Base-by-base conservation (phyloP, 768 basidiomycete genomes). In the Psilocybe tampanensis region DNA sequence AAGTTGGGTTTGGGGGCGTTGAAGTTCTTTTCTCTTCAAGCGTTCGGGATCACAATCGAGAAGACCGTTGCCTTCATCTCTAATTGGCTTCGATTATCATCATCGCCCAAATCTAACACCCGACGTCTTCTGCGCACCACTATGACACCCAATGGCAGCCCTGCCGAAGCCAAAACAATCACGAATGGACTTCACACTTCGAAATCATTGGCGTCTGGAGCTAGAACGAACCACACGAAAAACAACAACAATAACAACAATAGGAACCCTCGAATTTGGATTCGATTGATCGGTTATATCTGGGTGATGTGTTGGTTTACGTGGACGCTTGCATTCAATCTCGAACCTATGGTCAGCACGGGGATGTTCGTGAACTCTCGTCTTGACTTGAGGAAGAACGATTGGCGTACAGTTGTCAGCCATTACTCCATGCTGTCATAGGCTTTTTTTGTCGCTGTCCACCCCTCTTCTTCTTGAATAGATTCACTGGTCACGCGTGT, bases 1-100 rank as follows among this genome's bases (percentile, higher is more conserved):
- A 61, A 57, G 29, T 47, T 60, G 44, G 60, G 67, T 41, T 67
- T 62, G 18, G 62, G 66, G 17, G 62, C 69, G 9, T 64, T 77
- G 44, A 58, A 54, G 3, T 76, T 75, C 60, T 75, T 75, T 64
- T 49, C 69, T 45, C 56, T 71, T 44, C 74, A 76, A 60, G 69
- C 74, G 0, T 44, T 72, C 8, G 72, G 65, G 8, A 71, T 77
- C 22, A 65, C 45, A 17, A 0, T 61, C 6, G 63, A 64, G 34
- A 64, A 47, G 6, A 23, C 49, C 2, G 44, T 49, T 13, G 6
- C 12, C 36, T 13, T n/a, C n/a, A 3, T 39, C n/a, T 39, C 36
- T 39, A 13, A 13, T 5, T 3, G 6, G 12, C 12, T n/a, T n/a
- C n/a, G n/a, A n/a, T n/a, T n/a, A n/a, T n/a, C n/a, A n/a, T n/a